Conservation (phyloP, 2,329 filamentous ascomycete species). For the Exophiala viscosa region DNA sequence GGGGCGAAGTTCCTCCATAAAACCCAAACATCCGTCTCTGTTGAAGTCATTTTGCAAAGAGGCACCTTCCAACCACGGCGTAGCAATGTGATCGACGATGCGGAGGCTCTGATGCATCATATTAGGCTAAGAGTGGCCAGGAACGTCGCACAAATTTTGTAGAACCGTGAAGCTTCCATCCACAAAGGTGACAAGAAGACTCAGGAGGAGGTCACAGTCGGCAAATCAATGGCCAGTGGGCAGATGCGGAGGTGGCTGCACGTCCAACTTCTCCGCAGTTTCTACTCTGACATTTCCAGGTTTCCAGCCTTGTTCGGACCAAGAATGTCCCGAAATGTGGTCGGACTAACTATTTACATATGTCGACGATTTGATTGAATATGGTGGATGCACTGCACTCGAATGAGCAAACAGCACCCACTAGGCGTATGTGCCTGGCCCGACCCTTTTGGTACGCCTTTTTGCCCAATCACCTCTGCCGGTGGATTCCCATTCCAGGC, state of each 20-base stretch:
- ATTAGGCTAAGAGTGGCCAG: not conserved
- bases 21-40: not conserved
- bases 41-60: not conserved
- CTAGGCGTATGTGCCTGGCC: too few species aligned
- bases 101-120: not conserved
- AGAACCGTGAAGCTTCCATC: not conserved
- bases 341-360: too few species aligned
- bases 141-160: not conserved
- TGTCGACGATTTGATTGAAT: too few species aligned
- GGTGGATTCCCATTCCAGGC: too few species aligned
- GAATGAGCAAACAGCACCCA: too few species aligned
- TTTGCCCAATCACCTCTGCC: too few species aligned
- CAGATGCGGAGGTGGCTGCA: not conserved
- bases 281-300: not conserved
- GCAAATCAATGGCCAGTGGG: not conserved
- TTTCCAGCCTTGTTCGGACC: constrained; percentile 1
- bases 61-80: not conserved
- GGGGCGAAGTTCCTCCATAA: not conserved
- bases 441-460: too few species aligned
- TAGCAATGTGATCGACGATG: not conserved
- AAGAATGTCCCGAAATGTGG: not conserved
- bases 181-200: not conserved
- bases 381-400: too few species aligned
- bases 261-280: too few species aligned
- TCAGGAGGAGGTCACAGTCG: not conserved